Base-by-base conservation (phyloP, 768 basidiomycete genomes). In the Mycena olivaceomarginata region DNA sequence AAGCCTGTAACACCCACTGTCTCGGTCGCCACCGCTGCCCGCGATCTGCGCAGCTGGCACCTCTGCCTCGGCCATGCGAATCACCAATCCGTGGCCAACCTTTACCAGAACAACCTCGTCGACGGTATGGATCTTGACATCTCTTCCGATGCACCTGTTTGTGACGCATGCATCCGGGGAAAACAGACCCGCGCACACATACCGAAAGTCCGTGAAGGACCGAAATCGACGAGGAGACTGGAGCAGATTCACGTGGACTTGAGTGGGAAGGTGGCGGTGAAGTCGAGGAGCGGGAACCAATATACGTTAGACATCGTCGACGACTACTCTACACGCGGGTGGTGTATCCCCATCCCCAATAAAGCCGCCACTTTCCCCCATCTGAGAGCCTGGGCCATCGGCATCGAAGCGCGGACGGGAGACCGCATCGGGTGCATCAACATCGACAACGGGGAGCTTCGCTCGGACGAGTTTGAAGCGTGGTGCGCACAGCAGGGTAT, bases 251-350 rank as follows among this genome's bases (percentile, higher is more conserved):
- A 80, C 69, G 80, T 86, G 56, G 86, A 88, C 63, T 64, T 87
- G 16, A 75, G 80, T n/a, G 82, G 84, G 40, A 70, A 77, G 22
- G 40, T 77, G 0, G 68, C 67, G 70, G 82, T 86, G 18, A 48
- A 40, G 18, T 84, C 84, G 1, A 13, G 74, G 1, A 79, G 77
- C 37, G 82, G 84, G n/a, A 82, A 85, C 56, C 1, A 59, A 7
- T 87, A 85, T 65, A 69, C 80, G 1, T 82, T 87, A 82, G 82
- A 87, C 70, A 82, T 88, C 20, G 79, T 88, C 12, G 85, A 87
- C 75, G 84, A 88, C 70, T 82, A 22, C 45, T 79, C 84, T 0
- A 80, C 80, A 6, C 81, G 77, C 13, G 45, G 74, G 0, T 88
- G 86, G 87, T 62, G 77, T 15, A 83, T 88, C 5, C 87, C 85